phyloP scores from a whole-genome alignment of 2,329 filamentous ascomycete species.

The Ustilaginoidea virens region DNA sequence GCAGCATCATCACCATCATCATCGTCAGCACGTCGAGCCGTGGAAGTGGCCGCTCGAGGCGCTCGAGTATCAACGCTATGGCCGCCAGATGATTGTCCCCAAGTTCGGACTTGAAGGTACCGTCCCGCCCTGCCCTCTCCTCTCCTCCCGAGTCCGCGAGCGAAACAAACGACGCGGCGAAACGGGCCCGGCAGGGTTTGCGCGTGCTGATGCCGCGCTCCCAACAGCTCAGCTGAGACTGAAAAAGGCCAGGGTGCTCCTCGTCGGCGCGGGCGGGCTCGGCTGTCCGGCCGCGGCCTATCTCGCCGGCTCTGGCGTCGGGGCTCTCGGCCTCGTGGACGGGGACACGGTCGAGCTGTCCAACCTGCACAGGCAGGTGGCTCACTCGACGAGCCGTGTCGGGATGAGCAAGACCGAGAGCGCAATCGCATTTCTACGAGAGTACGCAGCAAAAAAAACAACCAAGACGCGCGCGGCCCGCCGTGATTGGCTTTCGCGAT shows the following conservation, averaged over 20 bases:
- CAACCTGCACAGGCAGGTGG: slow-evolving; percentile 84
- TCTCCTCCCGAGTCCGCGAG: neutral
- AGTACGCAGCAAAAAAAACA: slow-evolving; percentile 21
- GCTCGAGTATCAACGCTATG: slow-evolving; percentile 76
- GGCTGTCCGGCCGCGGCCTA: slow-evolving; percentile 91
- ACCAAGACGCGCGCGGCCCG: no score
- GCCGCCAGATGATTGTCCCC: slow-evolving; percentile 78
- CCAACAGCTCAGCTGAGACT: slow-evolving; percentile 68
- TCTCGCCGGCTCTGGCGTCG: slow-evolving; percentile 76
- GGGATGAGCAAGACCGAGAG: slow-evolving; percentile 72
- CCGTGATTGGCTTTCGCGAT: no score
- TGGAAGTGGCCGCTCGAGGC: slow-evolving; percentile 53
- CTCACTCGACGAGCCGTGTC: slow-evolving; percentile 57
- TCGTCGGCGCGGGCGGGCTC: slow-evolving; percentile 78
- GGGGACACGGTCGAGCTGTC: slow-evolving; percentile 77
- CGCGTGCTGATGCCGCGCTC: no score
- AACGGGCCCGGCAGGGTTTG: no score
- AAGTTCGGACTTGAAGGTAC: slow-evolving; percentile 61
- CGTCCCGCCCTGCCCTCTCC: slow-evolving; percentile 2
- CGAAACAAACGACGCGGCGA: neutral
- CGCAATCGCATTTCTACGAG: slow-evolving; percentile 42
- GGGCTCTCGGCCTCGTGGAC: slow-evolving; percentile 70
- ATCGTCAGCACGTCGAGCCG: no score
- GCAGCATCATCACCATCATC: no score
- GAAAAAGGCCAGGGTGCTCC: slow-evolving; percentile 52